A percentile compares a stretch with the other conserved stretches of the same genome.
Evolutionary conservation across 2,329 filamentous ascomycete species (phyloP).

Genomic region (Penicillium corylophilum): DNA sequence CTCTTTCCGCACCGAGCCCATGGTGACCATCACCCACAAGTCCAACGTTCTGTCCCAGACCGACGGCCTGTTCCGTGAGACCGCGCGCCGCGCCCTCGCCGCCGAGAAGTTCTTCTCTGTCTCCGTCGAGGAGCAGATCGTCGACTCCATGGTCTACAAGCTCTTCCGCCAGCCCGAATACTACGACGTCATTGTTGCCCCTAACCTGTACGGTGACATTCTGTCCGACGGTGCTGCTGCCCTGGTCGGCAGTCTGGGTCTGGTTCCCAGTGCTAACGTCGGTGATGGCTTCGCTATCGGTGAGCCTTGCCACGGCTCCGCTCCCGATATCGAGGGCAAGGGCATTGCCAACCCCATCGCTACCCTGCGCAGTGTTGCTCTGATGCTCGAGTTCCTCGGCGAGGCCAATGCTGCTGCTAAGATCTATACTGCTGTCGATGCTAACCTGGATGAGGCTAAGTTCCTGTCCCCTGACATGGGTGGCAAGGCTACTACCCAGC

Average conservation of each 20-base stretch:
- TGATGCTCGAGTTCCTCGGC: constrained; percentile 95
- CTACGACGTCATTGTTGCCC: constrained; percentile 97
- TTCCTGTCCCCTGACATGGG: constrained; percentile 87
- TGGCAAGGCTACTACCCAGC: constrained; percentile 77
- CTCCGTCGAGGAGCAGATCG: constrained; percentile 90
- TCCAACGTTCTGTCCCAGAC: constrained; percentile 96
- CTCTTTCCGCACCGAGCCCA: constrained; percentile 59
- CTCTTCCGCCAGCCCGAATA: constrained; percentile 92
- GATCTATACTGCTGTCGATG: constrained; percentile 92
- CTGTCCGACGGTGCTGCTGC: constrained; percentile 93
- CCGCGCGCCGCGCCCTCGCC: constrained; percentile 70
- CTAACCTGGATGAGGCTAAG: constrained; percentile 78
- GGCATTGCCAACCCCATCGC: constrained; percentile 96
- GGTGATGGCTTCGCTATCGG: constrained; percentile 93
- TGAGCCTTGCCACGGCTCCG: constrained; percentile 95
- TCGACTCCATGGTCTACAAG: constrained; percentile 99
- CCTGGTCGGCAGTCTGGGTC: constrained; percentile 83
- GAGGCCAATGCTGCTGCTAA: constrained; percentile 81
- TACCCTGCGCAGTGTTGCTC: constrained; percentile 81
- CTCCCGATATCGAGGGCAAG: constrained; percentile 91
- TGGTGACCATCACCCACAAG: constrained; percentile 98
- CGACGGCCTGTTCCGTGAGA: constrained; percentile 88
- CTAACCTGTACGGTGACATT: constrained; percentile 96
- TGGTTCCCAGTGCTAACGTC: constrained; percentile 94
- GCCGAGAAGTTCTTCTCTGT: constrained; percentile 63